Base-by-base conservation (phyloP, 164 flowering plant genomes). In the Aristolochia californica region DNA sequence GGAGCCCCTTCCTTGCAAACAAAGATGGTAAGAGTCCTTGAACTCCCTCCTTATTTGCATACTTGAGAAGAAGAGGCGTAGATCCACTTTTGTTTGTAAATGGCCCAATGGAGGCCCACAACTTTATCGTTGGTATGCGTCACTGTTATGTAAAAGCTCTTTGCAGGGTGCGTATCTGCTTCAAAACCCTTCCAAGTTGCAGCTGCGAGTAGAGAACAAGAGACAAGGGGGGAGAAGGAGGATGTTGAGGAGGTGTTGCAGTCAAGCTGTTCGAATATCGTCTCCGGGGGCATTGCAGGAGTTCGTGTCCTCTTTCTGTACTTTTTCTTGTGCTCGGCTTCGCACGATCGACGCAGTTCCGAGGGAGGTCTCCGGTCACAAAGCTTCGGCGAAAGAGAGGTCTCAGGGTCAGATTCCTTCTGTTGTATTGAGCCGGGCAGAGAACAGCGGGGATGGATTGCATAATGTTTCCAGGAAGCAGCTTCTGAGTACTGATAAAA, bases 291-390 rank as follows among this genome's bases (percentile, higher is more conserved):
- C 40, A 34, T 34, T 34, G 4, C 40, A 34, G 4, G 40, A 34
- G 40, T 7, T 34, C 40, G 10, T 34, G 7, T 2, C 40, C 40
- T 34, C 40, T 34, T 34, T 34, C 40, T 7, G 40, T 34, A 34
- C 40, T 34, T 34, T 5, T 34, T 47, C 52, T 12, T 3, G 55
- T 13, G 22, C 43, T 45, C 24, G 59, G 4, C 87, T 72, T 71
- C 87, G 80, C 64, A 87, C 95, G 28, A 88, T 88, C 45, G 89
- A 88, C 49, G 97, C 95, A 13, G 72, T 82, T 13, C 88, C 95
- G 1, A 63, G 97, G 60, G 95, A 88, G 60, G 40, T 24, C 58
- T 67, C 71, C 5, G 95, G 95, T 0, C 68, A 66, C 47, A 64
- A 74, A 63, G 57, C 84, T 51, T 64, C 97, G 13, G 71, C 68